Percentiles rank a stretch among this genome's conserved stretches.
These are phyloP conservation scores for Leccinum ochraceum DNA, from an alignment of 768 basidiomycete species.

Conservation along the genomic window DNA sequence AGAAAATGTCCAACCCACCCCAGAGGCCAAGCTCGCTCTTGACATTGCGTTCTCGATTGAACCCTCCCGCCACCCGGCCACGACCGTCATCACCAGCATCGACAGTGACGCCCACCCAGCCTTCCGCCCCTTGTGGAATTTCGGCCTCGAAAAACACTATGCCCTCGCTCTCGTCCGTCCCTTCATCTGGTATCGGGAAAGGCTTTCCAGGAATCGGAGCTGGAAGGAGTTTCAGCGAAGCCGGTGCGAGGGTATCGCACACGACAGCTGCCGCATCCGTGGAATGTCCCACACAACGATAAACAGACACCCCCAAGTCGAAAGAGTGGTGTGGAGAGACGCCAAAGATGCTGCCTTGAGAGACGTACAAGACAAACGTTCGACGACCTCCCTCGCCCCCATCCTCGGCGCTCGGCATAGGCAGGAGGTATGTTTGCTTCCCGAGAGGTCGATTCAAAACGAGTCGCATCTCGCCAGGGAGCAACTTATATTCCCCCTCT, in stretches of 20 bases:
- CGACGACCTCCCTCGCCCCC: conserved; percentile 3
- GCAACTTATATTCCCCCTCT: conserved; percentile 34
- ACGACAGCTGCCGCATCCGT: conserved; percentile 18
- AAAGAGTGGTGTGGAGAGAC: conserved; percentile 51
- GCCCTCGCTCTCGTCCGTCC: conserved; percentile 74
- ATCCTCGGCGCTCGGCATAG: conserved; percentile 24
- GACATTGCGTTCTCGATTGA: conserved; percentile 39
- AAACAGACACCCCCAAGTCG: conserved; percentile 49
- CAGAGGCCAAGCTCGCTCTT: conserved; percentile 37
- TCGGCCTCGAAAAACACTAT: conserved; percentile 62
- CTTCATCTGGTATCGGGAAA: conserved; percentile 70
- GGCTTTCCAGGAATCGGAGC: conserved; percentile 49
- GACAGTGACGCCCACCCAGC: conserved; percentile 56
- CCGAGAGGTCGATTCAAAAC: conserved; percentile 44
- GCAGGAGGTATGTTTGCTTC: conserved; percentile 52
- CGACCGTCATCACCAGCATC: conserved; percentile 48
- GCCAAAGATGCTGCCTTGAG: conserved; percentile 53
- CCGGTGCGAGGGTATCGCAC: conserved; percentile 48
- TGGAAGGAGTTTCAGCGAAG: conserved; percentile 61
- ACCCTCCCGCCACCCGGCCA: conserved; percentile 65
- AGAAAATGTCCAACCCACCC: conserved; percentile 37
- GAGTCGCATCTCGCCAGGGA: conserved; percentile 42
- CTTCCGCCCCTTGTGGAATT: conserved; percentile 28
- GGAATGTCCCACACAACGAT: conserved; percentile 40
- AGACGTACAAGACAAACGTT: conserved; percentile 58